phyloP scores from a whole-genome alignment of 305 asterid genomes.

The Solanum hybrid region DNA sequence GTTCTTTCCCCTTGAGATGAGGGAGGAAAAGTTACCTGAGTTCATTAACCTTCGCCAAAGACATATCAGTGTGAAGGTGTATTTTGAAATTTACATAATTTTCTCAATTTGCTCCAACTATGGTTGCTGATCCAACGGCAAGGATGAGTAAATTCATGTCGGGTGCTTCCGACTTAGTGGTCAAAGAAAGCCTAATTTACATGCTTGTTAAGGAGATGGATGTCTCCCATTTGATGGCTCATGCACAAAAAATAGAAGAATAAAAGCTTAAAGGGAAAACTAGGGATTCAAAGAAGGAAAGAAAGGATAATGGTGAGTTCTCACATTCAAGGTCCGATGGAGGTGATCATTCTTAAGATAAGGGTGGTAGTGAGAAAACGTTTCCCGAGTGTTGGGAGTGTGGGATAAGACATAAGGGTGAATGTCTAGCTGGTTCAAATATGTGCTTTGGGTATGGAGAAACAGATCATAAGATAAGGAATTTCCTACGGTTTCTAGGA shows the following conservation, averaged over 20 bases:
- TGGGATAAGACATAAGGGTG: not conserved
- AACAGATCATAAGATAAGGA: not conserved
- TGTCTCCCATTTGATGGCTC: not conserved
- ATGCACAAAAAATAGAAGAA: not conserved
- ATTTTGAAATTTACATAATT: not conserved
- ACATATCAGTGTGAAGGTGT: not conserved
- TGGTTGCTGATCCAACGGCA: not conserved
- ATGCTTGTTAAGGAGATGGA: not conserved
- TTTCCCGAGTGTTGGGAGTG: not conserved
- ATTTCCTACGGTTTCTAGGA: not conserved
- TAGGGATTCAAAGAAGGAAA: not conserved
- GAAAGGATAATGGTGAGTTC: not conserved
- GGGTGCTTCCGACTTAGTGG: not conserved
- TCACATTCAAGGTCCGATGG: not conserved
- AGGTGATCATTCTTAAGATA: not conserved
- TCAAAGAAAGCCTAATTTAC: not conserved
- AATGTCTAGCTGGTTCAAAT: too few species aligned
- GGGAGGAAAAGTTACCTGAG: not conserved
- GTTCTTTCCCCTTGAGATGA: not conserved
- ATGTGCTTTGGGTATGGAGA: not conserved
- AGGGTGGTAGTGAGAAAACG: not conserved
- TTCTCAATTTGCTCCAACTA: not conserved
- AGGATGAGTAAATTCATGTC: not conserved
- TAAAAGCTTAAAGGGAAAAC: not conserved
- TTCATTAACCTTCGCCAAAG: not conserved